A percentile compares a stretch with the other conserved stretches of the same genome.
These are phyloP conservation scores for Thielaviopsis ethacetica DNA, from an alignment of 2,329 filamentous ascomycete species.

Conservation along the genomic window DNA sequence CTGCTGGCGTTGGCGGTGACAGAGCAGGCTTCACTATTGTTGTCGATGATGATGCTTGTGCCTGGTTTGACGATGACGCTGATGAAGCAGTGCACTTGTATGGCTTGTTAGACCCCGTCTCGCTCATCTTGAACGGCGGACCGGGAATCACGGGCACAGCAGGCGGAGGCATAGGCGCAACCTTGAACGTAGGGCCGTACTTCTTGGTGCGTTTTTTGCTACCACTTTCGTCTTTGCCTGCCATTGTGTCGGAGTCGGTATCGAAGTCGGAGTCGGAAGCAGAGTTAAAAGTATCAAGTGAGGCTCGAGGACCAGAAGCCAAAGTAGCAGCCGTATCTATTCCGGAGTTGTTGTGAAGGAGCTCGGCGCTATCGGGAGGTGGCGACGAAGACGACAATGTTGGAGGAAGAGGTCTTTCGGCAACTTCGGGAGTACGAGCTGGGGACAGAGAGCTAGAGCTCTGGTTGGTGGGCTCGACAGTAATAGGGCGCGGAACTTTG, in stretches of 20 bases:
- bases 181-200: conserved; percentile 12
- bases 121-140: conserved; percentile 12
- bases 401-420: background rate
- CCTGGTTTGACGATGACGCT: background rate
- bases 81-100: conserved; percentile 10
- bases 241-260: conserved; percentile 3
- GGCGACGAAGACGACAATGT: background rate
- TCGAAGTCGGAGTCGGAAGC: background rate
- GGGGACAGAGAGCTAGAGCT: conserved; percentile 3
- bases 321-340: background rate
- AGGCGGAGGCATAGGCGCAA: conserved; percentile 10
- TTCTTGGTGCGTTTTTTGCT: conserved; percentile 11
- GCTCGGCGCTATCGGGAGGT: background rate
- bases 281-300: background rate
- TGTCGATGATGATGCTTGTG: background rate
- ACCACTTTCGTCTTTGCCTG: conserved; percentile 5
- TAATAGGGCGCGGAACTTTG: conserved; percentile 5
- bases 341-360: background rate
- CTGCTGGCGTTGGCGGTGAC: background rate
- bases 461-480: background rate
- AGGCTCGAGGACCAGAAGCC: background rate
- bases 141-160: conserved; percentile 10
- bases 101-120: conserved; percentile 11
- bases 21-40: background rate
- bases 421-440: background rate